Conservation (phyloP, 495 filamentous ascomycete genomes). For the Penicillium waksmanii region DNA sequence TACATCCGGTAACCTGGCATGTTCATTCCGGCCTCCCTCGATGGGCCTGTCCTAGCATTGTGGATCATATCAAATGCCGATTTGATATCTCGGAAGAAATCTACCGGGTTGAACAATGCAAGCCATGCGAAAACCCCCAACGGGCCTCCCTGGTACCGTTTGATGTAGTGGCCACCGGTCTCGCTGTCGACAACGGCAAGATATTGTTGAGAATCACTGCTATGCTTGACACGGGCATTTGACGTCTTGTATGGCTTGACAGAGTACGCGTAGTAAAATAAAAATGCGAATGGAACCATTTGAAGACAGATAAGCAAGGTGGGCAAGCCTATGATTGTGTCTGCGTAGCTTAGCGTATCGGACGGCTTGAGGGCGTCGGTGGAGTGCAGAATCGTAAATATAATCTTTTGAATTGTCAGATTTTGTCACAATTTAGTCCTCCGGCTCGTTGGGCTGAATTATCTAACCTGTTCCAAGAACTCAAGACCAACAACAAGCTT, state of each 20-base stretch:
- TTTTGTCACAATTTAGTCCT: constrained; percentile 2
- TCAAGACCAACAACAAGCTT: constrained; percentile 38
- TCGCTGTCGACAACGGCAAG: constrained; percentile 9
- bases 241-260: constrained; percentile 24
- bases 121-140: constrained; percentile 20
- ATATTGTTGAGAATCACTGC: constrained; percentile 3
- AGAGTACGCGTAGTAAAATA: constrained; percentile 38
- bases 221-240: background rate
- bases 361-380: constrained; percentile 26
- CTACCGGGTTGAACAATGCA: constrained; percentile 14
- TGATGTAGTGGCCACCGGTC: background rate
- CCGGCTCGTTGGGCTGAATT: background rate
- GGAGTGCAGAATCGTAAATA: constrained; percentile 35
- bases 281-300: constrained; percentile 38
- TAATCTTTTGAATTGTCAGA: constrained; percentile 17
- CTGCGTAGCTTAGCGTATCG: constrained; percentile 33
- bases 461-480: constrained; percentile 31
- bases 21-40: background rate
- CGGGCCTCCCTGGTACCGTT: constrained; percentile 24
- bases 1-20: background rate
- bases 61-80: constrained; percentile 11
- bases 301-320: constrained; percentile 39
- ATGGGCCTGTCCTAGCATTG: background rate
- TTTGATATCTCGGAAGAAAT: constrained; percentile 16
- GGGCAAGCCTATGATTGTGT: constrained; percentile 37